phyloP scores from a whole-genome alignment of 768 basidiomycete species.

The Fomitopsis pulvina region DNA sequence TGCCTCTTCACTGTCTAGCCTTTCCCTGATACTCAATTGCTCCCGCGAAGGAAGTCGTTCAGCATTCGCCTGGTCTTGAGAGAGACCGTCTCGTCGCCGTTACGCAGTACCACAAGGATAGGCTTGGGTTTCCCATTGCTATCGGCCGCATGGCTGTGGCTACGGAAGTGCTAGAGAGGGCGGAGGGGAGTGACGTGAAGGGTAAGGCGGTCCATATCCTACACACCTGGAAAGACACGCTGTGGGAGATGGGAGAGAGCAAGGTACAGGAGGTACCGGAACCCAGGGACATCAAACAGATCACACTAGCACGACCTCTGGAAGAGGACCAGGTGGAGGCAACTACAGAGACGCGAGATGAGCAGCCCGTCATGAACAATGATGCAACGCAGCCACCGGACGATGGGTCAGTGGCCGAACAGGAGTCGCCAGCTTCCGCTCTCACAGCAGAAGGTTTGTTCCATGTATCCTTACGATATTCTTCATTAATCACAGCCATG shows the following conservation, averaged over 20 bases:
- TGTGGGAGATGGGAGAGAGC: constrained; percentile 62
- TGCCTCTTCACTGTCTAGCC: neutral
- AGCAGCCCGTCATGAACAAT: no score
- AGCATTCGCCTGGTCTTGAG: constrained; percentile 36
- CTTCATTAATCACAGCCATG: no score
- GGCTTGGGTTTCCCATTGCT: constrained; percentile 54
- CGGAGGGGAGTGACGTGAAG: constrained; percentile 39
- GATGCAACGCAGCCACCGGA: neutral
- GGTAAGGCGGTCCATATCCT: constrained; percentile 73
- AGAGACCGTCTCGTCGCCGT: constrained; percentile 58
- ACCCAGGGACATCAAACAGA: constrained; percentile 6
- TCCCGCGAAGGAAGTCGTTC: constrained; percentile 47
- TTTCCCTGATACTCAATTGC: constrained; percentile 4
- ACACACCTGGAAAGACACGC: constrained; percentile 71
- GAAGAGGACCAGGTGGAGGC: constrained; percentile 6
- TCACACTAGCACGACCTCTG: constrained; percentile 15
- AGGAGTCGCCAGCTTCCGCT: constrained; percentile 10
- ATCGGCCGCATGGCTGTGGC: constrained; percentile 67
- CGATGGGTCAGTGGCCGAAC: no score
- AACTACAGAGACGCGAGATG: constrained; percentile 2
- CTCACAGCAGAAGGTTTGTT: constrained; percentile 23
- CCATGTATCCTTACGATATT: neutral
- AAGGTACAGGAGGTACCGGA: constrained; percentile 52
- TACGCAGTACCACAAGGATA: constrained; percentile 38
- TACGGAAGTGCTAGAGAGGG: constrained; percentile 34